These are phyloP conservation scores for Clavispora fructus DNA, from an alignment of 805 yeast species.

Conservation along the genomic window DNA sequence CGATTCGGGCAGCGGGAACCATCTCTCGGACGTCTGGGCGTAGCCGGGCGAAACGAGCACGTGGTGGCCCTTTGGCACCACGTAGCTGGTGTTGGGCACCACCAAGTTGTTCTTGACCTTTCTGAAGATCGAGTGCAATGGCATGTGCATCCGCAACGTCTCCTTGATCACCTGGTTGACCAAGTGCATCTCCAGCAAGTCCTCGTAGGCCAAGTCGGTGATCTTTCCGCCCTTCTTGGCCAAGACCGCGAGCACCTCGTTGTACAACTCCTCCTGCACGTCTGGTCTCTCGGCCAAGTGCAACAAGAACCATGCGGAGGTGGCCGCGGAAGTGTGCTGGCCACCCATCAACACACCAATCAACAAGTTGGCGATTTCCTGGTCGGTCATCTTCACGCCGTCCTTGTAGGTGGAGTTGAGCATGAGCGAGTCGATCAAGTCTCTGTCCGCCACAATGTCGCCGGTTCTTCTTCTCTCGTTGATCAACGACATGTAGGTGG, in stretches of 20 bases:
- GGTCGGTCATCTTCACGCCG: slow-evolving; percentile 90
- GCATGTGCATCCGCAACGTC: slow-evolving; percentile 93
- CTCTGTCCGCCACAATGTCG: slow-evolving; percentile 74
- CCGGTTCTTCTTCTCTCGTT: slow-evolving; percentile 65
- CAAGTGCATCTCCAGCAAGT: slow-evolving; percentile 73
- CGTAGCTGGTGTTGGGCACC: slow-evolving; percentile 71
- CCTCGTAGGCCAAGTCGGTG: slow-evolving; percentile 71
- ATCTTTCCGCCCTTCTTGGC: slow-evolving; percentile 33
- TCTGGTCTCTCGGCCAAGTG: slow-evolving; percentile 87
- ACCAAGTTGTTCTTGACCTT: slow-evolving; percentile 74
- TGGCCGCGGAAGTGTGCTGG: slow-evolving; percentile 95
- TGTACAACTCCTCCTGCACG: slow-evolving; percentile 72
- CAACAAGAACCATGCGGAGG: slow-evolving; percentile 90
- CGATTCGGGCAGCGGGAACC: slow-evolving; percentile 67
- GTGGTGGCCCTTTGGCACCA: slow-evolving; percentile 85
- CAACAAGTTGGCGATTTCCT: slow-evolving; percentile 86
- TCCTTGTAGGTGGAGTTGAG: slow-evolving; percentile 82
- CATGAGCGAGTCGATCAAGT: slow-evolving; percentile 85
- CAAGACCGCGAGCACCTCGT: slow-evolving; percentile 66
- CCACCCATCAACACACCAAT: slow-evolving; percentile 99
- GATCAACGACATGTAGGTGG: slow-evolving; percentile 77
- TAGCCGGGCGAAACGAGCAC: slow-evolving; percentile 94
- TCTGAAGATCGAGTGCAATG: slow-evolving; percentile 93
- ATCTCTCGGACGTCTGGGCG: slow-evolving; percentile 69
- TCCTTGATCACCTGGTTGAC: slow-evolving; percentile 84